Evolutionary conservation across 164 flowering plant species (phyloP).

Genomic region (Magnolia sinica): DNA sequence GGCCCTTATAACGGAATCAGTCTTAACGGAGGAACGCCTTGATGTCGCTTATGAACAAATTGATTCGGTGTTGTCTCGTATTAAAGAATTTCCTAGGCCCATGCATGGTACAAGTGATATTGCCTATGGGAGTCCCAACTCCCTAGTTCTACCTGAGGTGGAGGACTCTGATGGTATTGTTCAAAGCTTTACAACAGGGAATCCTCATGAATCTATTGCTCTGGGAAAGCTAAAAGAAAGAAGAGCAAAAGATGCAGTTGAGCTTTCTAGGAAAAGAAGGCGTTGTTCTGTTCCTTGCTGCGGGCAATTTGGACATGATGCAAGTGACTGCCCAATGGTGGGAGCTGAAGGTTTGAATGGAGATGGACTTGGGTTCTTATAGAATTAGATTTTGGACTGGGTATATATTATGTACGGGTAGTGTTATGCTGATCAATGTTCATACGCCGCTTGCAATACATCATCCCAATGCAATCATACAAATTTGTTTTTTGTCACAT

Average conservation of each 20-base stretch:
- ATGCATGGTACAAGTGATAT: conserved; percentile 31
- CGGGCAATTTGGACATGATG: conserved; percentile 70
- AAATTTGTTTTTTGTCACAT: conserved; percentile 2
- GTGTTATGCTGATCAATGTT: conserved; percentile 13
- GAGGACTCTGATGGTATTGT: conserved; percentile 63
- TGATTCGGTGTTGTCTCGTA: conserved; percentile 41
- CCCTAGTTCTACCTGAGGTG: conserved; percentile 56
- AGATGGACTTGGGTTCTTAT: conserved; percentile 55
- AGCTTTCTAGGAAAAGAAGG: conserved; percentile 44
- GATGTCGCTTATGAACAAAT: conserved; percentile 59
- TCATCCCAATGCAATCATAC: conserved; percentile 12
- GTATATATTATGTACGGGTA: conserved; percentile 1
- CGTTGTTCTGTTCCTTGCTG: conserved; percentile 55
- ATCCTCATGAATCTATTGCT: conserved; percentile 38
- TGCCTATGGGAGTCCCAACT: conserved; percentile 43
- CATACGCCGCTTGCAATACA: conserved; percentile 15
- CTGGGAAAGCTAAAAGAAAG: conserved; percentile 57
- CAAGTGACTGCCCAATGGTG: conserved; percentile 53
- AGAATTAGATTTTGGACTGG: conserved; percentile 12
- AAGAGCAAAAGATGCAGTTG: conserved; percentile 41
- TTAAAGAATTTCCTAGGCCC: conserved; percentile 52
- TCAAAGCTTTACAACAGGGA: conserved; percentile 40
- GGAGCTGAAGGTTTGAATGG: conserved; percentile 49
- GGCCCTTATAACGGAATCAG: conserved; percentile 55
- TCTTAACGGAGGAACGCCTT: conserved; percentile 57